Evolutionary conservation across 768 basidiomycete species (phyloP), one percentile per base, ranked within the genome.

Genomic region (Krasilnikovozyma curviuscula): DNA sequence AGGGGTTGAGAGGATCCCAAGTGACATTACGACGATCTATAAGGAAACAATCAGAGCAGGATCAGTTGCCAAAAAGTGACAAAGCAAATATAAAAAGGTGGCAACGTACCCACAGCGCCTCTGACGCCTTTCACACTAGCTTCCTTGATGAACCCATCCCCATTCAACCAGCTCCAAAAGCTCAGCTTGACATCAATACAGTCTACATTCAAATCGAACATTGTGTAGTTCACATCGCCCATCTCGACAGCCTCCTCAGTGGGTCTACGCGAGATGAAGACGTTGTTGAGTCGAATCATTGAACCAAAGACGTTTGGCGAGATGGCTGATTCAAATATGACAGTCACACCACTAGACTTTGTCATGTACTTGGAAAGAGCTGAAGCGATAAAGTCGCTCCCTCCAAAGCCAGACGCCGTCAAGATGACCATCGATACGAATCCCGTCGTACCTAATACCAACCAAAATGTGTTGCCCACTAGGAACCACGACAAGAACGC

Each of bases 251-350:
- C 31, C 31, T 39, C 53, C 24, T 40, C 47, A 13, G 57, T 52
- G 2, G 83, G 81, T 5, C 85, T 73, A 9, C 85, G 78, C 21
- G 86, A 89, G 39, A 98, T 71, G 57, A 83, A 97, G 37, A 97
- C 89, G 56, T 95, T 93, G 62, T 85, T 85, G 73, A 98, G 91
- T 0, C 88, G 88, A 46, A 98, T 79, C 13, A 81, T 79, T 9
- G 86, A 89, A 58, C 89, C 84, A 54, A 85, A 83, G 86, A 89
- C 93, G 63, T 85, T 88, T 3, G 93, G 91, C 9, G 97, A 89
- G 57, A 97, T 89, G 27, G 93, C 93, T 5, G 83, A 86, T 65
- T 98, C 93, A 62, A 95, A 95, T 60, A 91, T 82, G 56, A 98
- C 78, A 13, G 78, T 88, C 34, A 91, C 77, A 2, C 93, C 93